Evolutionary conservation across 345 rosid genomes (phyloP).

Genomic region (Leavenworthia alabamica): DNA sequence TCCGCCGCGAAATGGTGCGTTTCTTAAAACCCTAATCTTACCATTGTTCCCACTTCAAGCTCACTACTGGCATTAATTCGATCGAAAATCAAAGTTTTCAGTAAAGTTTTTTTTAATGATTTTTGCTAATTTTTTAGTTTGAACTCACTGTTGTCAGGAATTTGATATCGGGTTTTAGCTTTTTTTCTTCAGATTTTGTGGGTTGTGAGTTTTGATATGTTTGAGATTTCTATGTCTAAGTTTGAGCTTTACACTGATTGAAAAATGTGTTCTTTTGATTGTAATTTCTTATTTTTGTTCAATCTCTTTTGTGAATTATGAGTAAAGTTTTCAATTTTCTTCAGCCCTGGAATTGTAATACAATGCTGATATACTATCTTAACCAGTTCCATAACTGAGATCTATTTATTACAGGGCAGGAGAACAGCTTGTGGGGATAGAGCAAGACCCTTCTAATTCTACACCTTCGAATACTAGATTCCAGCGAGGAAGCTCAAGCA

Average conservation of each 20-base stretch:
- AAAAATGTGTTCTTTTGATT: constrained; percentile 2
- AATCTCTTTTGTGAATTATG: not conserved
- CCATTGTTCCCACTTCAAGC: not conserved
- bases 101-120: not conserved
- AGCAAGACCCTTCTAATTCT: constrained; percentile 79
- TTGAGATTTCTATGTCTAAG: not conserved
- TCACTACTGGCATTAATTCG: not conserved
- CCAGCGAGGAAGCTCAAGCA: constrained; percentile 97
- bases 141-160: not conserved
- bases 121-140: not conserved
- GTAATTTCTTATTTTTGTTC: not conserved
- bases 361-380: not conserved
- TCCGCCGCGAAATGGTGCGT: constrained; percentile 85
- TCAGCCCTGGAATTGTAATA: not conserved
- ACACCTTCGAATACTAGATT: constrained; percentile 92
- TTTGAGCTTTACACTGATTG: not conserved
- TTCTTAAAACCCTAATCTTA: constrained; percentile 41
- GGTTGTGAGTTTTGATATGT: not conserved
- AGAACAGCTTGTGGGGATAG: constrained; percentile 88
- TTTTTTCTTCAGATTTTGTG: not conserved
- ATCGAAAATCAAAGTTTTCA: not conserved
- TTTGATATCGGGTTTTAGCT: not conserved
- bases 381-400: not conserved
- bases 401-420: constrained; percentile 60
- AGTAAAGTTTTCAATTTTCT: not conserved